Conservation (phyloP, 2,329 filamentous ascomycete species). For the Neonectria ditissima region DNA sequence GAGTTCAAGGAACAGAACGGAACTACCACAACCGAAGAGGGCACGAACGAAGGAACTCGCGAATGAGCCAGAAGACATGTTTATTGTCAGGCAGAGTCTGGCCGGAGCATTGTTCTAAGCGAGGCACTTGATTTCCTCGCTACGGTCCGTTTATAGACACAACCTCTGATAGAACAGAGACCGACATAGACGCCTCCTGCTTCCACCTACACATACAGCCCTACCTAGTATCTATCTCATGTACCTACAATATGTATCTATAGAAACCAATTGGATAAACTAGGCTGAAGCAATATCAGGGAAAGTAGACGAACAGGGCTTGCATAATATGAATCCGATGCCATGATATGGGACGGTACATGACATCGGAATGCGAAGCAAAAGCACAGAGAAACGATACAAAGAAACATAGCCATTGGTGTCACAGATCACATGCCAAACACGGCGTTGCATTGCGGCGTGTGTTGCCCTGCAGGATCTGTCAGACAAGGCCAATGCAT, state of each 20-base stretch:
- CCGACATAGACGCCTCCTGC: background rate
- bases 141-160: background rate
- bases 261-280: background rate
- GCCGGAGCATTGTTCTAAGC: conserved; percentile 38
- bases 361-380: background rate
- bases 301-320: no score
- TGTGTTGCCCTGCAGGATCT: conserved; percentile 22
- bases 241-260: background rate
- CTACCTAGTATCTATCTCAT: background rate
- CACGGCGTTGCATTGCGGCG: background rate
- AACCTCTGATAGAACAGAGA: background rate
- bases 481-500: conserved; percentile 5
- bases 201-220: background rate
- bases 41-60: conserved; percentile 18
- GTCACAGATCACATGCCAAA: conserved; percentile 19
- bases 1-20: background rate
- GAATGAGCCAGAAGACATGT: conserved; percentile 30
- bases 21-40: conserved; percentile 16
- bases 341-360: background rate
- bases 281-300: background rate
- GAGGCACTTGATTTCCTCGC: background rate
- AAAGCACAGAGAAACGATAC: conserved; percentile 1
- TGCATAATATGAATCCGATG: background rate
- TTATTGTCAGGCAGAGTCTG: conserved; percentile 33
- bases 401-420: background rate